phyloP scores from a whole-genome alignment of 257 asterid genomes.

The Orobanche coerulescens region DNA sequence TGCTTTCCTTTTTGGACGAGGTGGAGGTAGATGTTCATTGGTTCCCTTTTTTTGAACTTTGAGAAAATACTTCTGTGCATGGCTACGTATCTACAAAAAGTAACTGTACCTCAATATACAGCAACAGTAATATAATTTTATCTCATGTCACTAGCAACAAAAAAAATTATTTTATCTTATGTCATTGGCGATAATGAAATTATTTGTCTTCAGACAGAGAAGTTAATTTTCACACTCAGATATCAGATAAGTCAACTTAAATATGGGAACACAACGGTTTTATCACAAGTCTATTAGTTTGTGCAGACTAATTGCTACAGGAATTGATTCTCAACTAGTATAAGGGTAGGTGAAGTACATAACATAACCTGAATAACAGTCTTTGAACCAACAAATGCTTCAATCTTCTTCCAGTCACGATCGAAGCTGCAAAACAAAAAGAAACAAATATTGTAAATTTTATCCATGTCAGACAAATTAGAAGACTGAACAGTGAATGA shows the following conservation, averaged over 20 bases:
- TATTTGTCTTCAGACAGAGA: constrained; percentile 1
- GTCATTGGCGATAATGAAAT: not conserved
- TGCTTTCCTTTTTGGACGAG: constrained; percentile 94
- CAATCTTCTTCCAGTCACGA: constrained; percentile 96
- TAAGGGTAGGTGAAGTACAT: not conserved
- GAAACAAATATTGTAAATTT: not conserved
- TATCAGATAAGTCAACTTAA: not conserved
- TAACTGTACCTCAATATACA: not conserved
- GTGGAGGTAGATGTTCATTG: constrained; percentile 90
- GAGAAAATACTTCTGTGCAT: constrained; percentile 88
- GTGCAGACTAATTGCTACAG: not conserved
- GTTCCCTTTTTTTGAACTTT: constrained; percentile 90
- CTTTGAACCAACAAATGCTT: constrained; percentile 90
- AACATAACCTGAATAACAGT: constrained; percentile 74
- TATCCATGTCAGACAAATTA: not conserved
- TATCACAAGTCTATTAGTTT: not conserved
- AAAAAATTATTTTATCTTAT: not conserved
- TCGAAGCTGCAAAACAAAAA: constrained; percentile 49
- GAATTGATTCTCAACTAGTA: not conserved
- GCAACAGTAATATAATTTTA: not conserved
- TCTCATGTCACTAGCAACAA: not conserved
- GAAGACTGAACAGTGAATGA: not conserved
- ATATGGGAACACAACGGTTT: not conserved
- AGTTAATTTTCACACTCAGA: not conserved
- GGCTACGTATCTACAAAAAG: constrained; percentile 84